These are phyloP conservation scores for Trapa incisa DNA, from an alignment of 345 rosid genomes.

Conservation along the genomic window DNA sequence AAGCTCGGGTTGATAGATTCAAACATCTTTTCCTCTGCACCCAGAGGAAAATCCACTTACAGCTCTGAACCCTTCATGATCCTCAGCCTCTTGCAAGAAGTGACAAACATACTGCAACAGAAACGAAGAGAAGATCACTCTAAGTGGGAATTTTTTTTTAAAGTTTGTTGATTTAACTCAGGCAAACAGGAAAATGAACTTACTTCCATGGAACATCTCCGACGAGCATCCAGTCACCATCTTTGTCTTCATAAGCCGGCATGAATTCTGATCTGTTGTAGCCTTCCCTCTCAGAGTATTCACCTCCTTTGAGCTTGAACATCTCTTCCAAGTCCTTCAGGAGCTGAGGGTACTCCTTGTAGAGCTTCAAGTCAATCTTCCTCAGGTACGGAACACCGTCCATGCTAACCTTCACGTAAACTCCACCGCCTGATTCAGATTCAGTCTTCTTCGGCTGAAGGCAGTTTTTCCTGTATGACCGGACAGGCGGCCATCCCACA, in stretches of 20 bases:
- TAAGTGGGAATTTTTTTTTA: neutral
- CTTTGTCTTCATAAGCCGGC: conserved; percentile 77
- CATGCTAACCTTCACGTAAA: conserved; percentile 74
- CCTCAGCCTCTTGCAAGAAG: conserved; percentile 74
- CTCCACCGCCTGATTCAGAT: conserved; percentile 25
- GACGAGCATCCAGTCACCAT: conserved; percentile 86
- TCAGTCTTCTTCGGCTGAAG: conserved; percentile 35
- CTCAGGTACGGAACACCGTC: conserved; percentile 83
- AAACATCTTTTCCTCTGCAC: neutral
- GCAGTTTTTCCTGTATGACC: conserved; percentile 50
- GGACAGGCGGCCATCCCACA: conserved; percentile 79
- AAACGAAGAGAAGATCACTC: neutral
- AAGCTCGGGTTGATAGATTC: neutral
- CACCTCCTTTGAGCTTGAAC: conserved; percentile 61
- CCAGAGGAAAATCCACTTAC: neutral
- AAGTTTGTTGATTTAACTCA: neutral
- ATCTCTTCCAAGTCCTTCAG: conserved; percentile 53
- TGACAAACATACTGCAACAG: conserved; percentile 61
- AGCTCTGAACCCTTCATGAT: conserved; percentile 75
- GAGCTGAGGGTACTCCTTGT: conserved; percentile 43
- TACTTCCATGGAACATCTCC: conserved; percentile 87
- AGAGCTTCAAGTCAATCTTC: conserved; percentile 59
- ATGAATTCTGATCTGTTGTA: conserved; percentile 63
- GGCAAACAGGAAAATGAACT: conserved; percentile 8
- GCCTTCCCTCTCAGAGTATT: conserved; percentile 60